Percentiles rank a stretch among this genome's conserved stretches.
phyloP scores from a whole-genome alignment of 208 protist genomes.

The Herpetomonas samuelpessoai region DNA sequence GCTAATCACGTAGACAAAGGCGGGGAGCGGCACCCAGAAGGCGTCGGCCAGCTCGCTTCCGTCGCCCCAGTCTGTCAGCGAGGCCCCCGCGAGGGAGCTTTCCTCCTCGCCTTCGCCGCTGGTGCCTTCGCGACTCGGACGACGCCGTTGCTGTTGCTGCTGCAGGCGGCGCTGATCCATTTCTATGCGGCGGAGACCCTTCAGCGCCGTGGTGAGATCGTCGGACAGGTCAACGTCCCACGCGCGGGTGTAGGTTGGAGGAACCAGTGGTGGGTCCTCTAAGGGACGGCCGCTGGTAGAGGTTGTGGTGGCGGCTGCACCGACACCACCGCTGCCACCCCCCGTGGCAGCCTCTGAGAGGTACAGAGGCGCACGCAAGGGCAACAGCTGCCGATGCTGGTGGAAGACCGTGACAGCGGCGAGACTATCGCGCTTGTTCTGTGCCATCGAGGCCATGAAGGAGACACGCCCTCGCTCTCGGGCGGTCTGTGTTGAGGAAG shows the following conservation, averaged over 20 bases:
- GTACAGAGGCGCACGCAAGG: too few relatives aligned
- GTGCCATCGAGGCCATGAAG: too few relatives aligned
- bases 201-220: conserved; percentile 26
- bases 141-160: conserved; percentile 1
- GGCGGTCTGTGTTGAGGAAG: too few relatives aligned
- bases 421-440: too few relatives aligned
- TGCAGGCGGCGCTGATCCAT: conserved; percentile 17
- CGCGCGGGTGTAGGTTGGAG: conserved; percentile 8
- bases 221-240: conserved; percentile 55
- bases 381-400: too few relatives aligned
- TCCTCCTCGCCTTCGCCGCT: background rate
- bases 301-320: background rate
- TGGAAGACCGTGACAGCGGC: too few relatives aligned
- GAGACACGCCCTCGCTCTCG: too few relatives aligned
- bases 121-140: background rate
- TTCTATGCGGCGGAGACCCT: conserved; percentile 12
- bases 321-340: too few relatives aligned
- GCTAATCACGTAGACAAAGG: conserved; percentile 79
- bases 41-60: conserved; percentile 1
- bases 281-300: background rate
- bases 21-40: conserved; percentile 39
- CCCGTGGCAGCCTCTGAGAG: too few relatives aligned
- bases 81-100: background rate
- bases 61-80: background rate
- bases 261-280: background rate